Evolutionary conservation across 208 protist species (phyloP), one percentile per base, ranked within the genome.

Genomic region (Perkinsela sp.): DNA sequence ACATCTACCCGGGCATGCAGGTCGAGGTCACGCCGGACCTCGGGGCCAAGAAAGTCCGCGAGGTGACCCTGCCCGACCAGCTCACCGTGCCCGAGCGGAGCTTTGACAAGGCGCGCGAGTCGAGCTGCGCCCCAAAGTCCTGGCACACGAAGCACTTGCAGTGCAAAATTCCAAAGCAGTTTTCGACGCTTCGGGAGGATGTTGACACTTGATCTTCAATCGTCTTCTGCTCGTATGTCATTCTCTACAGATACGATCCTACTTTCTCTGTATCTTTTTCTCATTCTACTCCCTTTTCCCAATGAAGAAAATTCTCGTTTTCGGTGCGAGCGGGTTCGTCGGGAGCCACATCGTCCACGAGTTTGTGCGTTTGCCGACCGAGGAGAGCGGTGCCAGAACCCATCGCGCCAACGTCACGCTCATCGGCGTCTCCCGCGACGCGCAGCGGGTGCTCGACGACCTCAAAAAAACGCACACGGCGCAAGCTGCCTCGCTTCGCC

Each of bases 311-410:
- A 48, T 90, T n/a, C 69, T 90, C 1, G 67, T 88, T n/a, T 87
- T 90, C 73, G 85, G 85, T 29, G 85, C 83, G 2, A 90, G 77
- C 28, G 85, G 85, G 2, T 90, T 85, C 67, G 81, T 90, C 28
- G 85, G 85, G 22, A 76, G 75, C 72, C 28, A 72, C 32, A 75
- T 90, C 1, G 77, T 77, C 6, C 73, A 72, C 31, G 40, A 6
- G 40, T 57, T 57, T 22, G 22, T n/a, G 22, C 13, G 22, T n/a
- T n/a, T 57, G 13, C 40, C 40, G 13, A 57, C 40, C 13, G 40
- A 57, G 40, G 40, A 57, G 13, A 57, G 40, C 22, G 13, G 13
- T 22, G 6, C 13, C 13, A 57, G 13, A 57, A 22, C 22, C 13
- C 6, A 6, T 22, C 6, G 40, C 6, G 40, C 6, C 6, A 57